Conservation (phyloP, 139 green algal genomes). For the Coelastrella sp. region DNA sequence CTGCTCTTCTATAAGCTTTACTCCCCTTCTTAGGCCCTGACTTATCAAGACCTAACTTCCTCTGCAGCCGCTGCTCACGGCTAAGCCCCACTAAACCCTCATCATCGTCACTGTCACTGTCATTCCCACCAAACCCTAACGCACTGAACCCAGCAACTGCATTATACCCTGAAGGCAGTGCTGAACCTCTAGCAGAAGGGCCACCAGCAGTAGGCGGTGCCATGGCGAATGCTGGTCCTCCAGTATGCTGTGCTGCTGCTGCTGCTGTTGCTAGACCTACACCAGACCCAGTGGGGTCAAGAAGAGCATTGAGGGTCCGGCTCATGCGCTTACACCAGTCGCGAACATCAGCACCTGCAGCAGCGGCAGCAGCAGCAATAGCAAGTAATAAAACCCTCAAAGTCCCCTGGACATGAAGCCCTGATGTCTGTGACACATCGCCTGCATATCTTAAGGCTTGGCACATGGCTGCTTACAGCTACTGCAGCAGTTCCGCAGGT, state of each 20-base stretch:
- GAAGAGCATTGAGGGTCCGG: slow-evolving; percentile 42
- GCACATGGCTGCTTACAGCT: too few relatives aligned
- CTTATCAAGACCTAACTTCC: slow-evolving; percentile 11
- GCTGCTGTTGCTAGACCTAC: not conserved
- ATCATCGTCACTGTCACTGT: slow-evolving; percentile 25
- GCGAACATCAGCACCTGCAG: slow-evolving; percentile 40
- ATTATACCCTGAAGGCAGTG: slow-evolving; percentile 35
- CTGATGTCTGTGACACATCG: too few relatives aligned
- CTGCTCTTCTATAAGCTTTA: not conserved
- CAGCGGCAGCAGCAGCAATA: too few relatives aligned
- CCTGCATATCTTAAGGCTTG: too few relatives aligned
- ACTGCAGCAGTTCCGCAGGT: too few relatives aligned
- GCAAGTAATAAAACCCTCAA: too few relatives aligned
- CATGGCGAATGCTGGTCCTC: slow-evolving; percentile 28
- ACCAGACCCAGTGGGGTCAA: slow-evolving; percentile 27
- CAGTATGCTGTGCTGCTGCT: slow-evolving; percentile 8
- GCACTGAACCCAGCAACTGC: slow-evolving; percentile 46
- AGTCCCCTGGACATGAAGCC: too few relatives aligned
- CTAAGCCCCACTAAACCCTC: slow-evolving; percentile 25
- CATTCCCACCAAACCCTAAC: slow-evolving; percentile 26
- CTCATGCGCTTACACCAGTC: slow-evolving; percentile 62
- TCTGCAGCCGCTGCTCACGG: slow-evolving; percentile 26
- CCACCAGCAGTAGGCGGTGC: not conserved
- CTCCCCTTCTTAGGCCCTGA: not conserved
- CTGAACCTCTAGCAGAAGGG: not conserved